Conservation (phyloP, 352 stramenopile genomes). For the Plasmopara viticola region DNA sequence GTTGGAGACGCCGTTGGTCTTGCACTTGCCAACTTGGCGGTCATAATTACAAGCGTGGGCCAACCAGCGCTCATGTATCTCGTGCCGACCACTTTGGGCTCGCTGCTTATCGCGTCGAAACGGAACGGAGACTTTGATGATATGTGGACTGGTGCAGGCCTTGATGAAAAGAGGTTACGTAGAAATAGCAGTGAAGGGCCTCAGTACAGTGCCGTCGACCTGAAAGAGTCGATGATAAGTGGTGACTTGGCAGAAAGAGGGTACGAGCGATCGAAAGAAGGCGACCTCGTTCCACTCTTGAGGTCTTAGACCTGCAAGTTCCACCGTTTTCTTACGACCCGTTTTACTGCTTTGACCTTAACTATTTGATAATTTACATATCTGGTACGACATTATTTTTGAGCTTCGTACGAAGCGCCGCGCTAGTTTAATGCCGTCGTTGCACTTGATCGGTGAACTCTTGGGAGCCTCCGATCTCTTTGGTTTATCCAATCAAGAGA, state of each 20-base stretch:
- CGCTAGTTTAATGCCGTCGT: conserved; percentile 23
- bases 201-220: conserved; percentile 19
- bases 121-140: conserved; percentile 68
- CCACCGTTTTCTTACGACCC: conserved; percentile 6
- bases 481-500: conserved; percentile 9
- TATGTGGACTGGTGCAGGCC: conserved; percentile 42
- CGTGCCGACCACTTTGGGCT: conserved; percentile 88
- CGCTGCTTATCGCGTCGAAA: conserved; percentile 55
- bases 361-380: conserved; percentile 9
- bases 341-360: background rate
- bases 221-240: conserved; percentile 9
- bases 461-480: conserved; percentile 34
- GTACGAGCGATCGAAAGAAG: conserved; percentile 16
- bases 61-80: conserved; percentile 96
- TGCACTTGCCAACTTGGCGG: conserved; percentile 89
- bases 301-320: conserved; percentile 6
- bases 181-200: conserved; percentile 14
- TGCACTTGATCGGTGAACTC: conserved; percentile 48
- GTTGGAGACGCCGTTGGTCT: conserved; percentile 91
- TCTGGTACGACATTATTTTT: background rate
- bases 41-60: conserved; percentile 90
- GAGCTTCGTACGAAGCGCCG: conserved; percentile 13
- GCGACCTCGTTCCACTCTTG: conserved; percentile 30
- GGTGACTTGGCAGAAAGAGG: conserved; percentile 18
- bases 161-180: conserved; percentile 18